These are phyloP conservation scores for Lavandula angustifolia DNA, from an alignment of 257 asterid genomes.

Conservation along the genomic window DNA sequence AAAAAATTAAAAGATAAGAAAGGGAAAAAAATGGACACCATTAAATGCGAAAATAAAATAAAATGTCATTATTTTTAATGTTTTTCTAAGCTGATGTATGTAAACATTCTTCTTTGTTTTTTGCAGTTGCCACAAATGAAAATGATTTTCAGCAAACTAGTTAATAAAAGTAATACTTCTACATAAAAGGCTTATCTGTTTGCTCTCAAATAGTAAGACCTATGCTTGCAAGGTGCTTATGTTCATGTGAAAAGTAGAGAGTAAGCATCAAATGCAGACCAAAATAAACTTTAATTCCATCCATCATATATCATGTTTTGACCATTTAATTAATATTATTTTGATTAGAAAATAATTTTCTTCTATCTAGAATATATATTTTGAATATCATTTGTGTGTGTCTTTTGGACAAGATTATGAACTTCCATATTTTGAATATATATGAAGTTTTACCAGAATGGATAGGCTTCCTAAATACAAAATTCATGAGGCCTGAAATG, in stretches of 20 bases:
- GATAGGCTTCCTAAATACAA: constrained; percentile 1
- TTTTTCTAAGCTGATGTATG: not conserved
- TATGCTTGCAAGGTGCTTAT: not conserved
- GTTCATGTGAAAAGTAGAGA: not conserved
- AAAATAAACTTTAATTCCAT: too few species aligned
- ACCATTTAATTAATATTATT: too few species aligned
- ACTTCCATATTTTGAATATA: too few species aligned
- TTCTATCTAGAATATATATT: not conserved
- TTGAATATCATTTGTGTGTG: too few species aligned
- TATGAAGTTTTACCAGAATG: not conserved
- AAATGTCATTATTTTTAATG: too few species aligned
- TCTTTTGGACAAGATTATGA: too few species aligned
- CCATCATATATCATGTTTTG: too few species aligned
- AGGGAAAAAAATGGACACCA: too few species aligned
- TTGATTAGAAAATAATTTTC: not conserved
- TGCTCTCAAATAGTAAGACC: not conserved
- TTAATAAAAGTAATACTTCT: not conserved
- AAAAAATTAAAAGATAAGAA: too few species aligned
- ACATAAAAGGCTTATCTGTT: not conserved
- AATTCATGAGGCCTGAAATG: not conserved
- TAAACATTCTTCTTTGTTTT: not conserved
- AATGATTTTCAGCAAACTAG: constrained; percentile 8
- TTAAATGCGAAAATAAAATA: too few species aligned
- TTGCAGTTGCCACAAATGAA: constrained; percentile 3
- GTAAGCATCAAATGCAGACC: not conserved